Evolutionary conservation across 2,329 filamentous ascomycete species (phyloP), one percentile per base, ranked within the genome.

Genomic region (Phaeomoniella chlamydospora): DNA sequence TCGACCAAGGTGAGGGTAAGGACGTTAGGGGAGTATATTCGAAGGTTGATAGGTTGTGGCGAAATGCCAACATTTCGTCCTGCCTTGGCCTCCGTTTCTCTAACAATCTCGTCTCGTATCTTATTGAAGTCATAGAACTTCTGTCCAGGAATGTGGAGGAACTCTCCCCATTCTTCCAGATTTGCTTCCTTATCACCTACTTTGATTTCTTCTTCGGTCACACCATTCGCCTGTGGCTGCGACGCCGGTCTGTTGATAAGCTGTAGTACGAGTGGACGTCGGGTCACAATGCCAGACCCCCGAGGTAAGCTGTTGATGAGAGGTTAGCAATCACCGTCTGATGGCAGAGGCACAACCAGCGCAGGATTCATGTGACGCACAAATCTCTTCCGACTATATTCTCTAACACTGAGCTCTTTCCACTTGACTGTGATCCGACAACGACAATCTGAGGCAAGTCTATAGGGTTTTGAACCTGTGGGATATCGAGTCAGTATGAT

Each of bases 371-470:
- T 37, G 35, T 36, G 39, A 70, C 84, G 67, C 71, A 96, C 88
- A 98, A 98, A 65, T 98, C 90, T 68, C 90, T 76, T 40, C 90
- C 90, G 39, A 98, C 90, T 53, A 98, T 98, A 56, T 98, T 98
- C 64, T 98, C 90, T 53, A 98, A 65, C 49, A 98, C 90, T 13
- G 90, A 98, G 71, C 86, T 94, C 77, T 98, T 98, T 65, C 90
- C 90, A 61, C 88, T 94, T 14, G 90, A 98, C 67, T 98, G 90
- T 61, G 87, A 94, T 54, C 90, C 90, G 39, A 98, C 90, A 48
- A 98, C 90, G 49, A 81, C 88, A 58, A 98, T 98, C 68, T 98
- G 90, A 37, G 90, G 90, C 45, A 98, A 67, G 67, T 98, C 90
- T 70, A 98, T 98, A 43, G 90, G 90, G 64, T 98, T 98, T 74